These are phyloP conservation scores for Raphanus raphanistrum DNA, from an alignment of 345 rosid species.

Conservation along the genomic window DNA sequence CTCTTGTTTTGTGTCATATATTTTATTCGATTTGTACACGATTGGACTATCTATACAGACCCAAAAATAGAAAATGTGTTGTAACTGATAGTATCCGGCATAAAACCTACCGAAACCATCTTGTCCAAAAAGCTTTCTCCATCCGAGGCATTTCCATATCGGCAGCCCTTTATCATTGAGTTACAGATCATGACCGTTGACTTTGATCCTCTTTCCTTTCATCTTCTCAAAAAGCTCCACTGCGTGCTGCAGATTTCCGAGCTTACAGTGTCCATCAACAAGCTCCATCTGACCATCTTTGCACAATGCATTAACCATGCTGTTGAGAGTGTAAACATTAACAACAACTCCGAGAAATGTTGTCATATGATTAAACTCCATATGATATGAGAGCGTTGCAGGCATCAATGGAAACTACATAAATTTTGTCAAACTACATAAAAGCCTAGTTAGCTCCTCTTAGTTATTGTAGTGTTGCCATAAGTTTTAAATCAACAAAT, in stretches of 20 bases:
- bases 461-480: slow-evolving; percentile 53
- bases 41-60: not conserved
- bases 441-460: slow-evolving; percentile 60
- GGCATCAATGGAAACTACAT: slow-evolving; percentile 10
- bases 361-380: slow-evolving; percentile 9
- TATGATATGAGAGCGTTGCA: too few relatives aligned
- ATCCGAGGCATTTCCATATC: slow-evolving; percentile 58
- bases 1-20: not conserved
- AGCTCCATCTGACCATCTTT: slow-evolving; percentile 65
- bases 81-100: slow-evolving; percentile 60
- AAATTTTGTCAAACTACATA: not conserved
- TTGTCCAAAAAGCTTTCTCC: slow-evolving; percentile 59
- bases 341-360: slow-evolving; percentile 35
- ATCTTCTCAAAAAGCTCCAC: slow-evolving; percentile 52
- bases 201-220: slow-evolving; percentile 58
- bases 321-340: slow-evolving; percentile 53
- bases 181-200: slow-evolving; percentile 67
- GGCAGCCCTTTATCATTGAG: slow-evolving; percentile 72
- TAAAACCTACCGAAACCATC: slow-evolving; percentile 59
- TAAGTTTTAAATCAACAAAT: slow-evolving; percentile 67
- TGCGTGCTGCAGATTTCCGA: slow-evolving; percentile 60
- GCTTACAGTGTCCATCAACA: slow-evolving; percentile 74
- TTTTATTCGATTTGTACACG: not conserved
- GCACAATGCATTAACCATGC: slow-evolving; percentile 84
- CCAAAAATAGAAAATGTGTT: slow-evolving; percentile 46